phyloP scores from a whole-genome alignment of 257 asterid species.

The Capsicum pubescens region DNA sequence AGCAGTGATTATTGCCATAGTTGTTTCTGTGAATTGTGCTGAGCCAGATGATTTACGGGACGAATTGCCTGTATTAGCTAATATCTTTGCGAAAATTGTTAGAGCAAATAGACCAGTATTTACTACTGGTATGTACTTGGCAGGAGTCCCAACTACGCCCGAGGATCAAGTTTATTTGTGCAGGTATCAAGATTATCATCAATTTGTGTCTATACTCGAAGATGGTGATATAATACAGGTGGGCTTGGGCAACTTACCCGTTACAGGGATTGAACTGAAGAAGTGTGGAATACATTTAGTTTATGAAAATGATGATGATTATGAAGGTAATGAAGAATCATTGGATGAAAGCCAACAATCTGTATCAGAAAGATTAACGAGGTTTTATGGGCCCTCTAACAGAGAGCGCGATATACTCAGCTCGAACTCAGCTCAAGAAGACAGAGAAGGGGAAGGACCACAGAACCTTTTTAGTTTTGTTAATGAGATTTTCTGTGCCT shows the following conservation, averaged over 20 bases:
- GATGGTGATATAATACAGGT: constrained; percentile 40
- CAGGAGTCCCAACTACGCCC: constrained; percentile 37
- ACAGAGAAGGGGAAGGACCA: background rate
- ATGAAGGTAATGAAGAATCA: constrained; percentile 39
- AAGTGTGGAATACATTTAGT: constrained; percentile 39
- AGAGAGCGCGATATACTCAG: background rate
- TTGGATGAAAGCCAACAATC: constrained; percentile 34
- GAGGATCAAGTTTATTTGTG: constrained; percentile 43
- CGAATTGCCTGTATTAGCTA: constrained; percentile 34
- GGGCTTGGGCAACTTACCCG: constrained; percentile 23
- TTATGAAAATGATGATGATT: constrained; percentile 43
- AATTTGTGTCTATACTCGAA: constrained; percentile 31
- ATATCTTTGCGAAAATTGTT: constrained; percentile 36
- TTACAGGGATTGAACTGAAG: constrained; percentile 38
- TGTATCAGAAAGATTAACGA: constrained; percentile 35
- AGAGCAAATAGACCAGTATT: constrained; percentile 31
- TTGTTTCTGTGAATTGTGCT: constrained; percentile 36
- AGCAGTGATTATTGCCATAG: constrained; percentile 37
- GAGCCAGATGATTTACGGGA: constrained; percentile 32
- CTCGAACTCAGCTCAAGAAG: background rate
- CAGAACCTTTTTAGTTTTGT: background rate
- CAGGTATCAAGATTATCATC: constrained; percentile 35
- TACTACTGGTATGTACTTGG: constrained; percentile 29
- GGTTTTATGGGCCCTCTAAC: constrained; percentile 31
- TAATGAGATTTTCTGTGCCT: constrained; percentile 20